Base-by-base conservation (phyloP, 2,329 filamentous ascomycete genomes). In the Lachnellula subtilissima region DNA sequence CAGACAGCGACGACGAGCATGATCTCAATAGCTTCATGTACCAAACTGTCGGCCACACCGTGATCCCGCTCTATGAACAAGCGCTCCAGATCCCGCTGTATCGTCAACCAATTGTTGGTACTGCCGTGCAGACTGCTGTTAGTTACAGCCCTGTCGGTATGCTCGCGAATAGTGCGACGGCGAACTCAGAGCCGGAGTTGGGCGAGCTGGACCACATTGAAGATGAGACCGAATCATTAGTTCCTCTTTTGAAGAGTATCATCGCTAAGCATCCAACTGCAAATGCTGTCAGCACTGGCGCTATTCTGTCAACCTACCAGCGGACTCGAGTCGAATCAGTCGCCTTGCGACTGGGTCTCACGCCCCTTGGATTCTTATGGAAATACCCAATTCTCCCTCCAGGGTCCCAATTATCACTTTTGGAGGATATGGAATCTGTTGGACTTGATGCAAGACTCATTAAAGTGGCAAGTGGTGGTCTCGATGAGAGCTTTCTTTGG, bases 1-100 rank as follows among this genome's bases (percentile, higher is more conserved):
- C 62, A 5, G 71, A 69, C 45, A 37, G 15, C 28, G 70, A 72
- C 5, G 76, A 80, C 37, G 76, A 78, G 60, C 74, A 80, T 54
- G 89, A 97, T 71, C 80, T 96, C 65, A 91, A 99, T 73, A 97
- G 92, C 75, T 97, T 94, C 84, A 99, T 99, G 94, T 99, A 97
- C 77, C 94, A 99, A 77, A 99, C 94, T 3, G 89, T 97, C 58
- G 94, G 94, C 12, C 91, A 97, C 73, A 81, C 84, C 56, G 77
- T 97, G 17, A 87, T 97, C 55, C 91, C 92, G 2, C 80, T 96
- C 15, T 97, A 97, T 70, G 85, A 86, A 58, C 73, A 82, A 48
- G 91, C 90, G 36, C 85, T 96, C 1, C 84, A 80, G 0, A 78
- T 97, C 36, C 93, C 93, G 23, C 78, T 99, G 2, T 97, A 94